Evolutionary conservation across 179 eudicot species (phyloP), one percentile per base, ranked within the genome.

Genomic region (Corrigiola litoralis): DNA sequence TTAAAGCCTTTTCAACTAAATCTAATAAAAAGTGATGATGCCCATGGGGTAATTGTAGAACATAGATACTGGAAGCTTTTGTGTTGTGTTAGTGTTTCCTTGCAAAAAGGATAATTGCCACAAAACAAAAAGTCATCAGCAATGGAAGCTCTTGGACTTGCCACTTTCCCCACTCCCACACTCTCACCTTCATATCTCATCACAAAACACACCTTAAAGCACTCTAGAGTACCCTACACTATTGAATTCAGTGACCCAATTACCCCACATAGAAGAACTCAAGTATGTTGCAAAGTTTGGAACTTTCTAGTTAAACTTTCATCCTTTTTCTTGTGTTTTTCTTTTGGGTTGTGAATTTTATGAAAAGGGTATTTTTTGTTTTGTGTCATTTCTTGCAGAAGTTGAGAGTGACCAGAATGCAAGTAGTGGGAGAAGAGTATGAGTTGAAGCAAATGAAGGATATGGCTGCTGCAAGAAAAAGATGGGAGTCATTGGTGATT

Each of bases 381-480:
- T 17, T 52, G 52, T 34, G 4, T 61, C 4, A 3, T 50, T 79
- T 59, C 56, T 11, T 55, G 24, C 41, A 82, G 90, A 66, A 70
- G 13, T 58, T 63, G 77, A 76, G 58, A 46, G 68, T 66, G 25
- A 68, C 77, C 51, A 78, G 82, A 67, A 76, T 84, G 85, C 92
- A 90, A 81, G 87, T 70, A 6, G 96, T 71, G 38, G 89, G 70
- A 54, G 92, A 92, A 72, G 98, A 90, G 65, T 85, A 78, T 38
- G 96, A 90, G 74, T 48, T 92, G 81, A 90, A 65, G 86, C 98
- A 92, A 75, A 73, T 86, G 87, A 92, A 78, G 72, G 98, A 87
- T 37, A 87, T 92, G 96, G 96, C 96, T 66, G 92, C 98, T 60
- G 98, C 96, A n/a, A 84, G 86, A 57, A 89, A 87, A 75, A 84